phyloP scores from a whole-genome alignment of 2,329 filamentous ascomycete genomes.

The Sclerotiophoma versabilis region DNA sequence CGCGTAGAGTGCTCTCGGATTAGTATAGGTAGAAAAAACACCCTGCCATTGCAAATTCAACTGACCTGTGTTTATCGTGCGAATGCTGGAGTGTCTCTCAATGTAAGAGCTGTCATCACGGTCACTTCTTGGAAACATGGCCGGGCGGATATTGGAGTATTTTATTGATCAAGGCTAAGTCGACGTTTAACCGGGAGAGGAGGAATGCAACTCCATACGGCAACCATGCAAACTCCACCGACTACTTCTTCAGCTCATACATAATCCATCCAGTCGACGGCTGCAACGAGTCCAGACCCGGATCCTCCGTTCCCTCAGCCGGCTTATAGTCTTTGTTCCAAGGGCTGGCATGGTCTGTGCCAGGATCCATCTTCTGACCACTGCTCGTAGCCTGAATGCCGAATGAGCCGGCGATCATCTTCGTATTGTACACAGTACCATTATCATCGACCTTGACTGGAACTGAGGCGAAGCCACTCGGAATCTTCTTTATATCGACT shows the following conservation, averaged over 20 bases:
- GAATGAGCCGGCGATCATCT: slow-evolving; percentile 23
- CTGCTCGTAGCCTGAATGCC: slow-evolving; percentile 17
- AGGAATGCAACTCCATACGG: not conserved
- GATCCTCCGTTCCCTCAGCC: not conserved
- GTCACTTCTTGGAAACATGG: no score
- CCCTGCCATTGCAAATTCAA: not conserved
- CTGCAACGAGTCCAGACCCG: slow-evolving; percentile 19
- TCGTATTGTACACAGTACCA: slow-evolving; percentile 6
- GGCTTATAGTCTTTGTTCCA: not conserved
- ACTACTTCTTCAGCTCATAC: slow-evolving; percentile 13
- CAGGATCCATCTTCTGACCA: not conserved
- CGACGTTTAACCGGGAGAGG: not conserved
- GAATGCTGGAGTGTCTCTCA: no score
- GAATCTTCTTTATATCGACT: slow-evolving; percentile 15
- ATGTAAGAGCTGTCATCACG: no score
- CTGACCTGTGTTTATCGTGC: not conserved
- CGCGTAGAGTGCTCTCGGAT: not conserved
- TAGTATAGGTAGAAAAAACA: slow-evolving; percentile 7
- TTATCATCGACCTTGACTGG: slow-evolving; percentile 23
- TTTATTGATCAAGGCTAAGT: no score
- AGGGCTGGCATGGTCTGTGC: not conserved
- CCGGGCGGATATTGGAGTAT: no score
- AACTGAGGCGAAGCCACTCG: slow-evolving; percentile 11
- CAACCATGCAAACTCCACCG: not conserved
- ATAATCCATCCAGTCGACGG: slow-evolving; percentile 22